Evolutionary conservation across 2,329 filamentous ascomycete species (phyloP), one percentile per base, ranked within the genome.

Genomic region (Falciphora oryzae): DNA sequence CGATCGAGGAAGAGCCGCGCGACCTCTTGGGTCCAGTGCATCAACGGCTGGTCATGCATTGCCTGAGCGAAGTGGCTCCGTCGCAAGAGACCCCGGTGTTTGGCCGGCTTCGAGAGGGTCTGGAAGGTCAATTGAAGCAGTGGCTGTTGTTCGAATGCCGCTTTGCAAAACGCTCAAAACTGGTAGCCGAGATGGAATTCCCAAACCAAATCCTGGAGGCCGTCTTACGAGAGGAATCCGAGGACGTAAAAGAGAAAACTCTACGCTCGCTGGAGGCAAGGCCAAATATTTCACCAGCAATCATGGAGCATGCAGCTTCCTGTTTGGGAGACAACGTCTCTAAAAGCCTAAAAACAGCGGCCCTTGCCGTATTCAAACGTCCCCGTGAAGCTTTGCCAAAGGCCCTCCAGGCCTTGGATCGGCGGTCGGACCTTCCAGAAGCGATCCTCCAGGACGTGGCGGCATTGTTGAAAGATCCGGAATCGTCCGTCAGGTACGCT

Each of bases 1-100:
- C 60, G 35, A 70, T 79, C 25, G 70, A 78, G 53, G 35, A 67
- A 2, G 68, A 76, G 59, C 75, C 75, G 58, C 69, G 67, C 38
- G 76, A 78, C 64, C 66, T 78, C 27, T 63, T 78, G 10, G 76
- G 77, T 2, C 73, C 72, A 25, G 64, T 68, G 28, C 75, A 79
- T 67, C 74, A 75, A 65, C 72, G n/a, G n/a, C n/a, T n/a, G n/a
- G n/a, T n/a, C n/a, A n/a, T n/a, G n/a, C n/a, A n/a, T n/a, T n/a
- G n/a, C n/a, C 68, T 79, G 50, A 73, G 65, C 64, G 75, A 78
- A 66, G 66, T 69, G 22, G 58, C 44, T 27, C 10, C 28, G 13
- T 61, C 63, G 65, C 57, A 25, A 64, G 64, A 66, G 27, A n/a
- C 59, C 27, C 44, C 64, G 38, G 27, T 18, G 31, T 64, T 65